Percentiles rank a stretch among this genome's conserved stretches.
phyloP scores from a whole-genome alignment of 306 rosid species.

The Sicyos baderoa region DNA sequence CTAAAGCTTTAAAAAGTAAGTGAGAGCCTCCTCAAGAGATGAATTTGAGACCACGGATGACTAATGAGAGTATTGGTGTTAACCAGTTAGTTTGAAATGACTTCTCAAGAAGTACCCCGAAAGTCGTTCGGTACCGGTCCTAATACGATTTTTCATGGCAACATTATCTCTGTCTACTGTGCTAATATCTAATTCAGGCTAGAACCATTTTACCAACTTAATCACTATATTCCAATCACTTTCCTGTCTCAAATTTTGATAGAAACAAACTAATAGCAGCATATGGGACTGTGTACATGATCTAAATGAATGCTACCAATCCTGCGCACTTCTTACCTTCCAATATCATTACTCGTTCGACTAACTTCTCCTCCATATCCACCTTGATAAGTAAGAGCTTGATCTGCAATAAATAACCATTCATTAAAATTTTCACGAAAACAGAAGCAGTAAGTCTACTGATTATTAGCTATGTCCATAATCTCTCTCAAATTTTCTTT shows the following conservation, averaged over 20 bases:
- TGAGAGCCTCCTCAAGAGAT: background rate
- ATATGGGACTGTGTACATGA: background rate
- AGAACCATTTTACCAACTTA: background rate
- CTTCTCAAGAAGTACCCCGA: too few relatives aligned
- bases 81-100: too few relatives aligned
- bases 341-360: constrained; percentile 34
- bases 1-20: background rate
- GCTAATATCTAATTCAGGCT: background rate
- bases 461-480: background rate
- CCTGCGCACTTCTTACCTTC: constrained; percentile 37
- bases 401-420: constrained; percentile 41
- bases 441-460: background rate
- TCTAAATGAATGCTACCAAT: background rate
- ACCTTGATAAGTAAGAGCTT: constrained; percentile 54
- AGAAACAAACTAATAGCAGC: background rate
- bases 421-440: background rate
- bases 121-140: too few relatives aligned
- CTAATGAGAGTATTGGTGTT: too few relatives aligned
- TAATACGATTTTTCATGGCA: background rate
- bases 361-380: constrained; percentile 51
- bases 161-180: background rate
- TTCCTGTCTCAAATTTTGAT: background rate
- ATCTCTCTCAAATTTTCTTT: too few relatives aligned
- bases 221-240: background rate
- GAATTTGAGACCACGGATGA: background rate